A percentile compares a stretch with the other conserved stretches of the same genome.
phyloP scores from a whole-genome alignment of 2,329 filamentous ascomycete species.

The Hortaea sp. region DNA sequence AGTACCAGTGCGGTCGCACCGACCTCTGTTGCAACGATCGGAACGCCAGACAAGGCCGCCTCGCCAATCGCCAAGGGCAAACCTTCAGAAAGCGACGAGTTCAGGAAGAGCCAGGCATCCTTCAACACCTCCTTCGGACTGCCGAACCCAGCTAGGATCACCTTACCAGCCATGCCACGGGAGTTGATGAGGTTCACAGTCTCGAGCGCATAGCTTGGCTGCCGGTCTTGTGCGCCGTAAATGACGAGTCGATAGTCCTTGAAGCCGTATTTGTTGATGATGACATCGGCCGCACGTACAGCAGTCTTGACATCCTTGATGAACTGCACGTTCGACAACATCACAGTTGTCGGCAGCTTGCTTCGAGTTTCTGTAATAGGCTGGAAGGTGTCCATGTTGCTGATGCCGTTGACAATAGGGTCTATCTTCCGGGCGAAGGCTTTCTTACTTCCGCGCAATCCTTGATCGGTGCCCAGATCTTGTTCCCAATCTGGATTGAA shows the following conservation, averaged over 20 bases:
- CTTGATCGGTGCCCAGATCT: conserved; percentile 46
- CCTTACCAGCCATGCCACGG: conserved; percentile 35
- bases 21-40: conserved; percentile 16
- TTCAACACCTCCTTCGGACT: conserved; percentile 45
- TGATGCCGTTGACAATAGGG: conserved; percentile 51
- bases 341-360: conserved; percentile 46
- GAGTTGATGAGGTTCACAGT: conserved; percentile 43
- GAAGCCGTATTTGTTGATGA: conserved; percentile 51
- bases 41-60: conserved; percentile 36
- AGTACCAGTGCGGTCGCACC: too few species aligned
- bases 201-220: conserved; percentile 45
- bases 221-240: conserved; percentile 49
- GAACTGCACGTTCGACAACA: conserved; percentile 48
- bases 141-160: conserved; percentile 42
- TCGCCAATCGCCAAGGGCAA: conserved; percentile 37
- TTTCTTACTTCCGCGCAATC: conserved; percentile 41
- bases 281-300: conserved; percentile 49
- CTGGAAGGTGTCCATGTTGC: conserved; percentile 48
- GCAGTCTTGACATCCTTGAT: conserved; percentile 52
- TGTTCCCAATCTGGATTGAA: conserved; percentile 51
- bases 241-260: conserved; percentile 48
- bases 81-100: conserved; percentile 37
- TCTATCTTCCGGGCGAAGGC: conserved; percentile 47
- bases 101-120: conserved; percentile 47
- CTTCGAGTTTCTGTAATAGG: conserved; percentile 44